Base-by-base conservation (phyloP, 257 asterid species). In the Nicotiana benthamiana region DNA sequence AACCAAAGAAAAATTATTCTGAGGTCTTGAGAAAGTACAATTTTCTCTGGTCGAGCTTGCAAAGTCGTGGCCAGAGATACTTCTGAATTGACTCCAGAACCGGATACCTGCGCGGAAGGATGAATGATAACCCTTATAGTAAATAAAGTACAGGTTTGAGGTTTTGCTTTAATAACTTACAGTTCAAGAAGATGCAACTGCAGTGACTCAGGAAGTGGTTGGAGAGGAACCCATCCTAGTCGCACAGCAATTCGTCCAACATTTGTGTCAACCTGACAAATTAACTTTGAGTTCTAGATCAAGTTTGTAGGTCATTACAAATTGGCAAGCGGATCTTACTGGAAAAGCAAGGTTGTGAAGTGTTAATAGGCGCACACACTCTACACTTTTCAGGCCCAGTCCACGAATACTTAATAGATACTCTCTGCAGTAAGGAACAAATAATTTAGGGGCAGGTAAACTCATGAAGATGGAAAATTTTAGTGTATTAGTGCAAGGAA, bases 161-260 rank as follows among this genome's bases (percentile, higher is more conserved):
- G 43, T 64, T 78, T 62, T 57, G 62, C 32, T 82, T 64, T 57
- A 66, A 79, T 79, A 80, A 87, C 98, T 93, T 85, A 95, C 99
- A 92, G 82, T 84, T 95, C 98, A 85, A 95, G 99, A 72, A 93
- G 98, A 91, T 95, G 99, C 90, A 93, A 83, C 63, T 93, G 98
- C 74, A 95, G 90, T 63, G 96, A 86, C 88, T 95, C 99, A 4
- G 99, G 99, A 68, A 95, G 97, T 63, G 97, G 98, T 83, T 88
- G 99, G 48, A 95, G 94, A 85, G 99, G 99, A 80, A 95, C 99
- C 99, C 99, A 95, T 67, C 99, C 99, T 56, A 95, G 94, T 78
- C 99, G 91, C 83, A 93, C 98, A 57, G 96, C 98, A 80, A 95
- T 95, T 65, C 99, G 92, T 32, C 97, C 99, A 70, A 95, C 99